Conservation (phyloP, 805 yeast species). For the Kregervanrija delftensis region DNA sequence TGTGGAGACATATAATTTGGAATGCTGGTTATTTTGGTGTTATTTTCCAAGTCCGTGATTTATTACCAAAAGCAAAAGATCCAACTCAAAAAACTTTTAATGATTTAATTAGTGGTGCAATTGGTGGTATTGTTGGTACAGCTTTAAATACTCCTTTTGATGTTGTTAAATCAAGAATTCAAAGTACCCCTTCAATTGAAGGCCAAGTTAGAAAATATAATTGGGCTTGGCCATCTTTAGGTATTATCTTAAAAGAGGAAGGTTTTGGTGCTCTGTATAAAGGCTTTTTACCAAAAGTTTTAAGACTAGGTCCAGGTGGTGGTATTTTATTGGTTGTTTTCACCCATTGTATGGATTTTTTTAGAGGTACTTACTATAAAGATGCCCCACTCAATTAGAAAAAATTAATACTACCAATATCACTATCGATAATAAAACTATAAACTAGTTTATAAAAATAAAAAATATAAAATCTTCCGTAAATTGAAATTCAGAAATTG, state of each 20-base stretch:
- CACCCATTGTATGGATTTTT: slow-evolving; percentile 90
- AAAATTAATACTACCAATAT: no score
- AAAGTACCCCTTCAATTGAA: slow-evolving; percentile 54
- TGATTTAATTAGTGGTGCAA: slow-evolving; percentile 85
- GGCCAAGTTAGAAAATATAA: slow-evolving; percentile 83
- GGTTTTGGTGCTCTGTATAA: slow-evolving; percentile 88
- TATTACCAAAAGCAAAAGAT: slow-evolving; percentile 72
- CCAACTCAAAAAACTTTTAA: slow-evolving; percentile 72
- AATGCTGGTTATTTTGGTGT: slow-evolving; percentile 97
- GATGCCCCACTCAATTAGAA: slow-evolving; percentile 8
- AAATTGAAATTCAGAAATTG: no score
- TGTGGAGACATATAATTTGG: slow-evolving; percentile 97
- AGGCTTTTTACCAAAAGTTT: slow-evolving; percentile 94
- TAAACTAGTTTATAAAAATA: no score
- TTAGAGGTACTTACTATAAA: slow-evolving; percentile 48
- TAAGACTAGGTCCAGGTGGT: slow-evolving; percentile 98
- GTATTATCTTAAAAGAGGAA: slow-evolving; percentile 77
- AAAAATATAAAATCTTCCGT: no score
- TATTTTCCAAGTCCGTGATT: slow-evolving; percentile 74
- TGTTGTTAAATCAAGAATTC: slow-evolving; percentile 95
- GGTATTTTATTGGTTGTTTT: slow-evolving; percentile 97
- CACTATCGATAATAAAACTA: no score
- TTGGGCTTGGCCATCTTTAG: slow-evolving; percentile 84
- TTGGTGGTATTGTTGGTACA: slow-evolving; percentile 98
- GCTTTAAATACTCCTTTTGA: slow-evolving; percentile 93